These are phyloP conservation scores for Fraxinus velutina DNA, from an alignment of 305 asterid genomes.

Conservation along the genomic window DNA sequence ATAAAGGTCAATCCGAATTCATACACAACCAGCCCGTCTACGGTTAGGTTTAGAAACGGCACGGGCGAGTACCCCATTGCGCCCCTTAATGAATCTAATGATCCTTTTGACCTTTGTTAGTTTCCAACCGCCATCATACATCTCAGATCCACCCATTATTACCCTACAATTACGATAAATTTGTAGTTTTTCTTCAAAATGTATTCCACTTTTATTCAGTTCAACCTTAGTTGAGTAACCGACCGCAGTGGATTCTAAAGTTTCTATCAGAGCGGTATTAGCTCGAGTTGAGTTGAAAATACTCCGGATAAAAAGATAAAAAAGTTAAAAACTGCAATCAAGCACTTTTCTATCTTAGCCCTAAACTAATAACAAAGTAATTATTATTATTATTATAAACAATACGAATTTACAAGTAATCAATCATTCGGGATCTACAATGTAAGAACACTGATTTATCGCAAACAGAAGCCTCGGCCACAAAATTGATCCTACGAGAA, in stretches of 20 bases:
- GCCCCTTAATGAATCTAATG: not conserved
- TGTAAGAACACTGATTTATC: not conserved
- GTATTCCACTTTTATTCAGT: not conserved
- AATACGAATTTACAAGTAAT: constrained; percentile 21
- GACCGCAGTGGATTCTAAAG: not conserved
- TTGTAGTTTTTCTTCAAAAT: not conserved
- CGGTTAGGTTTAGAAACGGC: not conserved
- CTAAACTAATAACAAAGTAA: not conserved
- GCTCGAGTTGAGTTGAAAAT: not conserved
- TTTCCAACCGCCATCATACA: not conserved
- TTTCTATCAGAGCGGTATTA: not conserved
- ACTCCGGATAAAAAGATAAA: not conserved
- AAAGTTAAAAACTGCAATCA: not conserved
- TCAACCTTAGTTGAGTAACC: not conserved
- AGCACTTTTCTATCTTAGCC: not conserved
- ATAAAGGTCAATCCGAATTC: not conserved
- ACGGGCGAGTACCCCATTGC: not conserved
- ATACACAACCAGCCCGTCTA: not conserved
- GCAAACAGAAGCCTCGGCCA: constrained; percentile 18
- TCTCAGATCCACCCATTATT: not conserved
- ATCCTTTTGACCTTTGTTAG: not conserved
- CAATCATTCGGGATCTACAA: constrained; percentile 12
- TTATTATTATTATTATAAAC: not conserved
- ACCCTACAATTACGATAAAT: not conserved
- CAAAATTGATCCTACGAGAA: constrained; percentile 36